Evolutionary conservation across 345 rosid genomes (phyloP), one percentile per base, ranked within the genome.

Genomic region (Psidium friedrichsthalianum): DNA sequence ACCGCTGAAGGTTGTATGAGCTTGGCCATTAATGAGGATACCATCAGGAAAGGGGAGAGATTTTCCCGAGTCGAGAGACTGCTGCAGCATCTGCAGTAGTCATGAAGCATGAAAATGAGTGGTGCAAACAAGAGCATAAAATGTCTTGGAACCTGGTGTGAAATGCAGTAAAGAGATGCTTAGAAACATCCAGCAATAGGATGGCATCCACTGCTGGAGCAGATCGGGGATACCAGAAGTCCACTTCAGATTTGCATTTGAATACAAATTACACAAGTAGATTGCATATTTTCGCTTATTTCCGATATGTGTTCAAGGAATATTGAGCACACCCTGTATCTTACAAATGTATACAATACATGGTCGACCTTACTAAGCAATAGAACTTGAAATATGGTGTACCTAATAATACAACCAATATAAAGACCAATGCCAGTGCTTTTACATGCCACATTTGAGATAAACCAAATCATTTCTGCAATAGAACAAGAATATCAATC

Each of bases 21-120:
- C 88, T 87, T 92, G 93, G 78, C 96, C 98, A 22, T 93, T 95
- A 1, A 94, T 90, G 83, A 95, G 94, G 51, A 95, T 82, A 16
- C 96, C 96, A 56, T 94, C 93, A 1, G 96, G 88, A 74, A 83
- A n/a, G 4, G 88, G 85, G 8, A 86, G 85, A 55, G 85, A 69
- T 86, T 86, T 86, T 36, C 88, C 85, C 0, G 83, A 83, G 74
- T 86, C 85, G 47, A 86, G 85, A 49, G 83, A 16, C 56, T 52
- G 74, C 69, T 86, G 85, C 22, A 86, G 78, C 51, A 42, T 42
- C 88, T 86, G 57, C 83, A 56, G 32, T 8, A 8, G 47, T 69
- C 47, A 69, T 69, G 24, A 69, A 32, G 13, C 13, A 69, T 32
- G 4, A 32, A 18, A 36, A 69, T 69, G 42, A 69, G 44, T 32